A percentile compares a stretch with the other conserved stretches of the same genome.
phyloP scores from a whole-genome alignment of 169 alveolate species.

The Besnoitia besnoiti region DNA sequence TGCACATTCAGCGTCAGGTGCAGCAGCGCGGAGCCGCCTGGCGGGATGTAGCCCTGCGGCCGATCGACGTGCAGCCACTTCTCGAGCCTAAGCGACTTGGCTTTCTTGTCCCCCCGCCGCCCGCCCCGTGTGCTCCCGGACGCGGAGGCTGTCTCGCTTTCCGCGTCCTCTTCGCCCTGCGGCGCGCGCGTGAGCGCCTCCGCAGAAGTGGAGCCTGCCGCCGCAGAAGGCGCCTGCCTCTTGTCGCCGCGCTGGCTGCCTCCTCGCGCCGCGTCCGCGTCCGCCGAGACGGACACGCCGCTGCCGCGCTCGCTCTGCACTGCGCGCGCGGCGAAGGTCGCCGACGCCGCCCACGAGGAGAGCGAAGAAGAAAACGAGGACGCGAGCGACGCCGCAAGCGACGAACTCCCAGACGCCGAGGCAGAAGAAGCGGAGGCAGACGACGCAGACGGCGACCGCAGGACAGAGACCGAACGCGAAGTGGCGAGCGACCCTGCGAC shows the following conservation, averaged over 20 bases:
- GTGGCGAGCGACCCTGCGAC: not conserved
- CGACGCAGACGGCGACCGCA: not conserved
- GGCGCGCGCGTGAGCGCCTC: too few relatives aligned
- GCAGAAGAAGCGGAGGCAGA: not conserved
- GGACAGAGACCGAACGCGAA: not conserved
- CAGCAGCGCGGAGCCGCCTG: slow-evolving; percentile 49
- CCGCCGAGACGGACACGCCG: not conserved
- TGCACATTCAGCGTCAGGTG: slow-evolving; percentile 54
- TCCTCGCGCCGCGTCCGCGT: too few relatives aligned
- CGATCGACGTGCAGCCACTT: slow-evolving; percentile 57
- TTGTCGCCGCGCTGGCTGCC: too few relatives aligned
- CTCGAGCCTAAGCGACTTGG: not conserved
- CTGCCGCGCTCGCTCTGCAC: too few relatives aligned
- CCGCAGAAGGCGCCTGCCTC: too few relatives aligned
- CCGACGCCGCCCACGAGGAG: not conserved
- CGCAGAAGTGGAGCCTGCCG: too few relatives aligned
- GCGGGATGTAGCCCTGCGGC: slow-evolving; percentile 47
- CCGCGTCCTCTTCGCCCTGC: too few relatives aligned
- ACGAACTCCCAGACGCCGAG: not conserved
- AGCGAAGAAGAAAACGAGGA: too few relatives aligned
- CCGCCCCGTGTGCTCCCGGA: not conserved
- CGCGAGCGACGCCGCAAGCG: not conserved
- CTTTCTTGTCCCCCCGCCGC: not conserved
- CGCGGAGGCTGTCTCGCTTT: not conserved
- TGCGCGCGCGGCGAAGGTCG: not conserved